A percentile compares a stretch with the other conserved stretches of the same genome.
phyloP scores from a whole-genome alignment of 257 asterid genomes.

The Apocynum venetum region DNA sequence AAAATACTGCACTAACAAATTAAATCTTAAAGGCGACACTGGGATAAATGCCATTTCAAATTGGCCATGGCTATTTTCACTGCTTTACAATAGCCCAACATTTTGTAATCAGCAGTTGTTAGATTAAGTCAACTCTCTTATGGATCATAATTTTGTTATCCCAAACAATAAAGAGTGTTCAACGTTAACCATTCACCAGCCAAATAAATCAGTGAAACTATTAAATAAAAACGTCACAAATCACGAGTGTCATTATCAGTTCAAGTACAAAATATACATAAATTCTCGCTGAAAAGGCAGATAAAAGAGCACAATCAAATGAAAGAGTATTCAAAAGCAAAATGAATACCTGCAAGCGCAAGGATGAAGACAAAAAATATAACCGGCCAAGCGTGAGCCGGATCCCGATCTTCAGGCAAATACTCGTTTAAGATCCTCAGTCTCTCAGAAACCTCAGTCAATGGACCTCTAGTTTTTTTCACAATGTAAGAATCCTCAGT shows the following conservation, averaged over 20 bases:
- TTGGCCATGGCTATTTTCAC: neutral
- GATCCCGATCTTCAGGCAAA: slow-evolving; percentile 95
- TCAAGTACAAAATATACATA: neutral
- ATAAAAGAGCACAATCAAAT: neutral
- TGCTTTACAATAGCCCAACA: neutral
- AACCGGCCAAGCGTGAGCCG: slow-evolving; percentile 68
- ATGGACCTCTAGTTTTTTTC: slow-evolving; percentile 44
- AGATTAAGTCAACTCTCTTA: neutral
- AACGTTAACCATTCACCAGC: neutral
- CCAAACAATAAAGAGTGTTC: neutral
- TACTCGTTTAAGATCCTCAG: slow-evolving; percentile 60
- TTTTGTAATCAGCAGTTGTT: neutral
- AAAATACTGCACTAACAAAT: neutral
- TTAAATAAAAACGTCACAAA: neutral
- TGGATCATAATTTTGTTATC: neutral
- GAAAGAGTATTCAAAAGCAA: slow-evolving; percentile 1
- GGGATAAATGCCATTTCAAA: neutral
- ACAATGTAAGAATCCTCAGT: slow-evolving; percentile 83
- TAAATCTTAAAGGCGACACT: neutral
- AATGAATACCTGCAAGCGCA: slow-evolving; percentile 56
- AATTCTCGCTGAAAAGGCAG: neutral
- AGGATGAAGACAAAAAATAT: slow-evolving; percentile 59
- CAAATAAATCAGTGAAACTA: neutral
- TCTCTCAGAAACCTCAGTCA: slow-evolving; percentile 50
- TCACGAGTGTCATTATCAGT: neutral